Base-by-base conservation (phyloP, 1,284 basidiomycete species). In the Leccinum subrobustum region DNA sequence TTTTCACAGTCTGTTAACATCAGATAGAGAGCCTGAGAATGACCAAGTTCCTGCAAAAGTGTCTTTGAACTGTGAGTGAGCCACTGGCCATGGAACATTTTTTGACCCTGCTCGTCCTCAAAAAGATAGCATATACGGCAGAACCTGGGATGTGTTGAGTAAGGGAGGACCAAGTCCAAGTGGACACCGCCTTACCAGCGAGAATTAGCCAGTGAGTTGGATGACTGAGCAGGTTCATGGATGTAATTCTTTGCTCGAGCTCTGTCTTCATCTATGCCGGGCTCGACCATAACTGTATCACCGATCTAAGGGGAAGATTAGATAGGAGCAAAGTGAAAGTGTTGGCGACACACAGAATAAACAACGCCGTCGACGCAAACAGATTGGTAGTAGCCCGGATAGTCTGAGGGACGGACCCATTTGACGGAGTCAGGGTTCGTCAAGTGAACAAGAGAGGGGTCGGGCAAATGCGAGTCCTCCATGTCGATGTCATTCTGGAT, bases 31-130 rank as follows among this genome's bases (percentile, higher is more conserved):
- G 78, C 77, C 54, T 81, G 80, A 1, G 87, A 78, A 62, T 89
- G 86, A 0, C 86, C 81, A 0, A 81, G 79, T 65, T 90, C 85
- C 65, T 87, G 85, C 1, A 89, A 75, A 6, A 86, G 68, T 0
- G 85, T 89, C 65, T 85, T 83, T 5, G 83, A 85, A 3, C 85
- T 85, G 73, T 88, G 88, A 27, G 78, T 75, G 60, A 83, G 78
- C 88, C 88, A 90, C 59, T 86, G 83, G 0, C 77, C 84, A 70
- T 90, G 88, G 60, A 87, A 85, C 70, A 76, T 78, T 65, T 82
- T 83, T 59, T 65, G 64, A 52, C 71, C 75, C 5, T 56, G 65
- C 31, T 70, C 55, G 27, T 72, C 64, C 55, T 86, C 81, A 61
- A 79, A 86, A 61, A 89, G 81, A 65, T 86, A 88, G 7, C 77